phyloP scores from a whole-genome alignment of 1,284 basidiomycete species.

The Takashimella koratensis region DNA sequence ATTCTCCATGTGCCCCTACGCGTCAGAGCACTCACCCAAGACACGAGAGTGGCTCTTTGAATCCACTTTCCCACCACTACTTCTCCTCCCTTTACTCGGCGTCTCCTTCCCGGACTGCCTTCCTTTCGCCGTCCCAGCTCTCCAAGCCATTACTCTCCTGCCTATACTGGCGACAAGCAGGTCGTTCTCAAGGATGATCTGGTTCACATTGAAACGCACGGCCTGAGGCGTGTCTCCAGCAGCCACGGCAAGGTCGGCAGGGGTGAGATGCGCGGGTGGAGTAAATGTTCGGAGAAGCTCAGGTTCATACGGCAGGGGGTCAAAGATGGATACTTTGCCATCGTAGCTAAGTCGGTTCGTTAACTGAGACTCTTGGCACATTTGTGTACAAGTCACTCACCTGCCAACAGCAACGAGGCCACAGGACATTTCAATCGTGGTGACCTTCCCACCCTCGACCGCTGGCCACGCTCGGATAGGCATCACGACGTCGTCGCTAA shows the following conservation, averaged over 20 bases:
- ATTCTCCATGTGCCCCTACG: no score
- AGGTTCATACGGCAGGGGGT: conserved; percentile 34
- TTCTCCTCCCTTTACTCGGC: conserved; percentile 18
- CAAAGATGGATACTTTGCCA: conserved; percentile 41
- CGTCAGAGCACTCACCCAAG: conserved; percentile 25
- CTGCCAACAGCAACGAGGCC: conserved; percentile 41
- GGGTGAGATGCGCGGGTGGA: conserved; percentile 28
- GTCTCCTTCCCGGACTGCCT: conserved; percentile 28
- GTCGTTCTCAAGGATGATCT: conserved; percentile 45
- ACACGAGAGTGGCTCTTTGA: conserved; percentile 18
- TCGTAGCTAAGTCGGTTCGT: conserved; percentile 24
- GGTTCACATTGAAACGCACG: conserved; percentile 38
- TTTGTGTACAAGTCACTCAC: no score
- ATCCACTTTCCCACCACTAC: conserved; percentile 22
- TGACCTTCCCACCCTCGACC: conserved; percentile 32
- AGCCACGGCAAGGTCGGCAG: conserved; percentile 32
- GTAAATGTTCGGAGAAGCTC: conserved; percentile 35
- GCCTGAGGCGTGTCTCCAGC: conserved; percentile 28
- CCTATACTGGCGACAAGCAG: conserved; percentile 43
- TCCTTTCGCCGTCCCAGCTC: conserved; percentile 40
- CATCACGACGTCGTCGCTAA: conserved; percentile 2
- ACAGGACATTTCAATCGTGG: conserved; percentile 34
- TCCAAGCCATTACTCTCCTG: conserved; percentile 41
- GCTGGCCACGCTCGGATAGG: conserved; percentile 37
- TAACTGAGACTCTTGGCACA: not conserved